Base-by-base conservation (phyloP, 148 eudicot genomes). In the Bassia scoparia region DNA sequence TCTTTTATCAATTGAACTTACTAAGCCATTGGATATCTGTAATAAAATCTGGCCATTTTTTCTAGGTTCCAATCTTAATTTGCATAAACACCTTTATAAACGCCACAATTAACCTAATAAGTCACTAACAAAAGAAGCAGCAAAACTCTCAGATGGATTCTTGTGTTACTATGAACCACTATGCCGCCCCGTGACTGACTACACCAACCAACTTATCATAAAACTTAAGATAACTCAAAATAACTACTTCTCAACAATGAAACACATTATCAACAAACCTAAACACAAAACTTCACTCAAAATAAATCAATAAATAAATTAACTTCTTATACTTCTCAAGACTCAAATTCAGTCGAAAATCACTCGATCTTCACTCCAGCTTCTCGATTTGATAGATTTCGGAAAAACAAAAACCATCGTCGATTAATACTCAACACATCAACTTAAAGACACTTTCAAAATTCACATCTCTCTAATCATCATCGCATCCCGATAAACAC, bases 361-460 rank as follows among this genome's bases (percentile, higher is more conserved):
- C 31, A 69, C 61, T 54, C 73, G 63, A 70, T 70, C 62, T 70
- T 37, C 34, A 53, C 49, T 52, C 50, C 52, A 15, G 37, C 21
- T 48, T 27, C 37, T 46, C 24, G 38, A 35, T 48, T 41, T 11
- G 58, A 49, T 49, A 49, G 37, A 72, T 76, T 70, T 70, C 53
- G 24, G 26, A 18, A 18, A 13, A 69, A 60, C 5, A 60, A 50
- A 14, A 38, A 37, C 43, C 18, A 31, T 11, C 14, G 24, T 3
- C 24, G 37, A 26, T 30, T 14, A 30, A 27, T 29, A 29, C 17
- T 9, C 16, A 17, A 14, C 18, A n/a, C 9, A 1, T 31, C 23
- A 69, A 61, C 52, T 9, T n/a, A 61, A 12, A 41, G 3, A 49
- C 17, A 17, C 18, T 18, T 61, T 33, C 21, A 77, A 70, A 67